Evolutionary conservation across 352 stramenopile genomes (phyloP).

Genomic region (Phytophthora sp.): DNA sequence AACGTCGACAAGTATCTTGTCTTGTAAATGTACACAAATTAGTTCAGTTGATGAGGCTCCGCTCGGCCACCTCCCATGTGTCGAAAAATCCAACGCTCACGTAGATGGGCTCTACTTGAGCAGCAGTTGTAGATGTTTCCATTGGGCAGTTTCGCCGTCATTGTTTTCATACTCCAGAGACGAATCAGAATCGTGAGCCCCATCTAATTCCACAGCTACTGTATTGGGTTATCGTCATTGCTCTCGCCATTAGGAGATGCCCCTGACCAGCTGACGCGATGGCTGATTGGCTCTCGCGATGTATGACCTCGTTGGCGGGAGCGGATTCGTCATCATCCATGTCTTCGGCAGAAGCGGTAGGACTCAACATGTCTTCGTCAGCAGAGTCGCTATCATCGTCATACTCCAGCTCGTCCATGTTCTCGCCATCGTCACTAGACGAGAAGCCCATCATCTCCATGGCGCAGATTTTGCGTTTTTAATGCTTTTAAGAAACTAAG

Average conservation of each 20-base stretch:
- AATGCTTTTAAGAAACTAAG: too few relatives aligned
- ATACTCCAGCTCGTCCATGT: background rate
- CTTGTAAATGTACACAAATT: background rate
- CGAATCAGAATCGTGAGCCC: background rate
- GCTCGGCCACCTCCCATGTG: background rate
- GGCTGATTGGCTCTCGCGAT: too few relatives aligned
- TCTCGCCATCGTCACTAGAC: background rate
- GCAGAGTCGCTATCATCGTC: background rate
- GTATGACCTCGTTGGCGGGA: background rate
- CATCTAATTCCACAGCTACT: background rate
- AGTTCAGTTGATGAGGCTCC: background rate
- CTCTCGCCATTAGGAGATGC: background rate
- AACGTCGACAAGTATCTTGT: background rate
- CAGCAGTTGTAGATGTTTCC: background rate
- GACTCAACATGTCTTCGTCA: background rate
- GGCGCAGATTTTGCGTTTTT: background rate
- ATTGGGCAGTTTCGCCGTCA: background rate
- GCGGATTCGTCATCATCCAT: background rate
- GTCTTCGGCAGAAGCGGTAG: background rate
- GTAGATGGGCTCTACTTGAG: background rate
- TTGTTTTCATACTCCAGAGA: background rate
- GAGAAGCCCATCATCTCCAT: background rate
- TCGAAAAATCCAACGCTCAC: background rate
- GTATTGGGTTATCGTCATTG: background rate
- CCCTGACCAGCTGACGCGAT: too few relatives aligned